phyloP scores from a whole-genome alignment of 352 stramenopile species.

The Pythium volutum region DNA sequence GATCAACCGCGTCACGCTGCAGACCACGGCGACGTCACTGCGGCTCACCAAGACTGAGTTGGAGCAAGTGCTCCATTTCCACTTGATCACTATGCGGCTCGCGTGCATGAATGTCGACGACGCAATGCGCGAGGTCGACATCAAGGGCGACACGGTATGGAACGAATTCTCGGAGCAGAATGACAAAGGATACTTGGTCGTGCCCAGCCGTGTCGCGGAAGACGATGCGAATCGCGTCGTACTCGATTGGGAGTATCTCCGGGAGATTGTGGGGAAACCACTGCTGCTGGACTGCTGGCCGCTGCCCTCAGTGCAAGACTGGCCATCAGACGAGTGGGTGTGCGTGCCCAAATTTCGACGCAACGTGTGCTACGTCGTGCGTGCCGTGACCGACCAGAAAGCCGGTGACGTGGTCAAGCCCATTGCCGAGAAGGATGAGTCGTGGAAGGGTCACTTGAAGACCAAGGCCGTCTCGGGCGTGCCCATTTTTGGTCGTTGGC shows the following conservation, averaged over 20 bases:
- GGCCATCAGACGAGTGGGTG: constrained; percentile 54
- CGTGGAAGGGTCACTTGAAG: constrained; percentile 56
- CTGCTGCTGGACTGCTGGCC: constrained; percentile 74
- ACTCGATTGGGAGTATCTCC: constrained; percentile 69
- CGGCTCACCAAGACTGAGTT: constrained; percentile 55
- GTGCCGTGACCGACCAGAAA: constrained; percentile 37
- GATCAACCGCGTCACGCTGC: constrained; percentile 58
- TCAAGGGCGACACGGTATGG: constrained; percentile 57
- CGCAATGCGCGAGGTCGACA: constrained; percentile 63
- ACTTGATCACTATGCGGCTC: constrained; percentile 76
- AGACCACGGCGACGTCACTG: constrained; percentile 42
- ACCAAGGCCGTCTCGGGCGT: constrained; percentile 67
- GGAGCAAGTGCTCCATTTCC: constrained; percentile 62
- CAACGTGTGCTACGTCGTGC: constrained; percentile 72
- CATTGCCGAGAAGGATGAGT: constrained; percentile 38
- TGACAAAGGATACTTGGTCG: constrained; percentile 85
- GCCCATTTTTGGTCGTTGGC: constrained; percentile 75
- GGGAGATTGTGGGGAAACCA: constrained; percentile 55
- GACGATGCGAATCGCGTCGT: constrained; percentile 11
- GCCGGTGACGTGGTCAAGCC: constrained; percentile 13
- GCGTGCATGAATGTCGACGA: constrained; percentile 75
- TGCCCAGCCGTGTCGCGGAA: constrained; percentile 28
- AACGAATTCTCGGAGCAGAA: constrained; percentile 86
- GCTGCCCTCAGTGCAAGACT: constrained; percentile 28
- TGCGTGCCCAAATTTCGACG: constrained; percentile 63